Percentiles rank a stretch among this genome's conserved stretches.
Evolutionary conservation across 192 early-diverging fungal species (phyloP).

Genomic region (Coemansia sp.): DNA sequence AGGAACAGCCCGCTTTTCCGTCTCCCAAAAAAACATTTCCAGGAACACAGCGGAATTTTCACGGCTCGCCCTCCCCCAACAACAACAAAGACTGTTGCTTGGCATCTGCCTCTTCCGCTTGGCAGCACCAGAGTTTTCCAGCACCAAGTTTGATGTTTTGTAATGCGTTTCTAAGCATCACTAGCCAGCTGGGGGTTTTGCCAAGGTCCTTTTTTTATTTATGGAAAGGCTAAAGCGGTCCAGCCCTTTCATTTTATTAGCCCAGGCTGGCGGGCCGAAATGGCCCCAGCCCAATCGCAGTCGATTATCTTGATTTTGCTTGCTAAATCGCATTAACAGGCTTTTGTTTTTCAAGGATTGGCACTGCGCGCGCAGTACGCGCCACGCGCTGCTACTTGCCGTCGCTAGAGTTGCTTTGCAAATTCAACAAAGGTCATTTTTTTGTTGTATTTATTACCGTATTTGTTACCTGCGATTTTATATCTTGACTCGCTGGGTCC

Average conservation of each 20-base stretch:
- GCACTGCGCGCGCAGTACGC: neutral
- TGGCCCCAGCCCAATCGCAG: neutral
- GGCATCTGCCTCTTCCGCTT: neutral
- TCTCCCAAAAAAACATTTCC: neutral
- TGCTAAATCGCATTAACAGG: neutral
- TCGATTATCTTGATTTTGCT: neutral
- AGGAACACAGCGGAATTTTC: slow-evolving; percentile 6
- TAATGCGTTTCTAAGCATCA: neutral
- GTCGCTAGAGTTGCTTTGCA: neutral
- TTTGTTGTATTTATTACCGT: too few species aligned
- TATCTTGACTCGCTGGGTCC: neutral
- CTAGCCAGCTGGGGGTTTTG: neutral
- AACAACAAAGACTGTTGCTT: neutral
- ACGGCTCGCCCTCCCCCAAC: too few species aligned
- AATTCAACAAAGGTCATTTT: neutral
- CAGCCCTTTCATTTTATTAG: neutral
- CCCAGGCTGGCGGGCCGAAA: neutral
- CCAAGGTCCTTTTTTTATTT: neutral
- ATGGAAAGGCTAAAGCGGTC: neutral
- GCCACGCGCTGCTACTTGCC: neutral
- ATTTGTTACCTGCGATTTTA: neutral
- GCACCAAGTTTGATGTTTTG: neutral
- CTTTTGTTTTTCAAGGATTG: neutral
- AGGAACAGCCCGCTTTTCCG: neutral
- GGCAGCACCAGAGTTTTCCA: neutral